phyloP scores from a whole-genome alignment of 441 rosid genomes.

The Pelargonium myrrhifolium region DNA sequence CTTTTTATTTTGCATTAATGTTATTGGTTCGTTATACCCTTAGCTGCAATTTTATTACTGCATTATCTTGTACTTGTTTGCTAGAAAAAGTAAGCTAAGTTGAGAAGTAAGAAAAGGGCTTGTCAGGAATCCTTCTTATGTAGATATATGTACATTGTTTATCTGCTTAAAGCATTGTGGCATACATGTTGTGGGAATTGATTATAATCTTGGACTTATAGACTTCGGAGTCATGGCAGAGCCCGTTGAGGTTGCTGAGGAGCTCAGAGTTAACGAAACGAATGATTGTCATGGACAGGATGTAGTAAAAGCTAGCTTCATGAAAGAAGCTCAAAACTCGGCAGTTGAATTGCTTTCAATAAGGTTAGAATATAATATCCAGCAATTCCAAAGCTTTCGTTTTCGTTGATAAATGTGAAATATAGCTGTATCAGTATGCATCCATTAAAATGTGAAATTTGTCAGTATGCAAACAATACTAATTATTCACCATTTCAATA shows the following conservation, averaged over 20 bases:
- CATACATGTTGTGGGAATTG: slow-evolving; percentile 19
- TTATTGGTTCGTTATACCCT: too few species aligned
- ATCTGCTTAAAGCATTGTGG: slow-evolving; percentile 8
- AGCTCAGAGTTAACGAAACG: slow-evolving; percentile 26
- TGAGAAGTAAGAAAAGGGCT: background rate
- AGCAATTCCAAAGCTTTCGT: background rate
- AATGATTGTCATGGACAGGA: slow-evolving; percentile 17
- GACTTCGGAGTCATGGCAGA: slow-evolving; percentile 27
- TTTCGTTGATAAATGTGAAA: background rate
- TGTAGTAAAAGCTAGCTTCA: slow-evolving; percentile 21
- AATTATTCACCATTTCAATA: background rate
- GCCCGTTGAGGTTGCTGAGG: slow-evolving; percentile 27
- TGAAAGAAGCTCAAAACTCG: slow-evolving; percentile 47
- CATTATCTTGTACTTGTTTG: background rate
- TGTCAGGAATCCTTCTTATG: slow-evolving; percentile 3
- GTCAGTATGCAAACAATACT: too few species aligned
- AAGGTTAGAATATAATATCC: slow-evolving; percentile 35
- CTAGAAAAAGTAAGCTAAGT: background rate
- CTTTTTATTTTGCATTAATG: too few species aligned
- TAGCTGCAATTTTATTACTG: background rate
- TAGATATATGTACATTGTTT: slow-evolving; percentile 8
- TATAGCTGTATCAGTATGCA: background rate
- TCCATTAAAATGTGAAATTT: too few species aligned
- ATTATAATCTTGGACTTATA: slow-evolving; percentile 12
- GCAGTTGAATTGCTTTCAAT: slow-evolving; percentile 54